phyloP scores from a whole-genome alignment of 23 red algal species.

The Cyanidium caldarium region DNA sequence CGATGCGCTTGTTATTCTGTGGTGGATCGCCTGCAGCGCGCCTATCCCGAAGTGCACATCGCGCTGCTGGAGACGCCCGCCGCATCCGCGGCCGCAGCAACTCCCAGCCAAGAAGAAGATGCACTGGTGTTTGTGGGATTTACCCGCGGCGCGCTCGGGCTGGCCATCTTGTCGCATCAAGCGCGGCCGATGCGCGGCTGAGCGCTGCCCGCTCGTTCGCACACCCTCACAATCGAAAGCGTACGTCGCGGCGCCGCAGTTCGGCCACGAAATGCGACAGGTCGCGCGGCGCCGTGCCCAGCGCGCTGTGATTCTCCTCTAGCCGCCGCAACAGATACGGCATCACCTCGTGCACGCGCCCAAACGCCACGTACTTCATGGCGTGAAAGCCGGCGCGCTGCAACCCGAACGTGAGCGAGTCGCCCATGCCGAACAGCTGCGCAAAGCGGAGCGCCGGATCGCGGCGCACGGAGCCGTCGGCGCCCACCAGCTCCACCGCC shows the following conservation, averaged over 20 bases:
- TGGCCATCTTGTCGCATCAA: too few species aligned
- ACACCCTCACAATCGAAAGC: neutral
- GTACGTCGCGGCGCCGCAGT: conserved; percentile 9
- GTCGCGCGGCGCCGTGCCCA: conserved; percentile 16
- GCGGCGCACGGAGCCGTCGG: neutral
- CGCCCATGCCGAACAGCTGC: conserved; percentile 36
- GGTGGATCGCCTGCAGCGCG: neutral
- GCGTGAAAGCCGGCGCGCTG: conserved; percentile 12
- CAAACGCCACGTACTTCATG: conserved; percentile 38
- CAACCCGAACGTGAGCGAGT: conserved; percentile 22
- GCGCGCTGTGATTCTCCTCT: conserved; percentile 28
- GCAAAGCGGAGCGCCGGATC: conserved; percentile 16
- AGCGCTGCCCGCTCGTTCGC: too few species aligned
- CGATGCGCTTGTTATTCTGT: neutral
- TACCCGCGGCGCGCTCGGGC: neutral
- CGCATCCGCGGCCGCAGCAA: too few species aligned
- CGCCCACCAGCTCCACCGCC: neutral
- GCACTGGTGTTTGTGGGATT: neutral
- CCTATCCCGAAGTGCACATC: neutral
- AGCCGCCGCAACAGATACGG: conserved; percentile 33
- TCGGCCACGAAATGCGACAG: conserved; percentile 10
- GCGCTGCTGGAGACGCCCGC: too few species aligned
- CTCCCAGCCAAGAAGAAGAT: neutral
- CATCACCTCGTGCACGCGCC: conserved; percentile 25
- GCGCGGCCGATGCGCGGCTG: too few species aligned